These are phyloP conservation scores for Tylopilus felleus DNA, from an alignment of 768 basidiomycete genomes.

Conservation along the genomic window DNA sequence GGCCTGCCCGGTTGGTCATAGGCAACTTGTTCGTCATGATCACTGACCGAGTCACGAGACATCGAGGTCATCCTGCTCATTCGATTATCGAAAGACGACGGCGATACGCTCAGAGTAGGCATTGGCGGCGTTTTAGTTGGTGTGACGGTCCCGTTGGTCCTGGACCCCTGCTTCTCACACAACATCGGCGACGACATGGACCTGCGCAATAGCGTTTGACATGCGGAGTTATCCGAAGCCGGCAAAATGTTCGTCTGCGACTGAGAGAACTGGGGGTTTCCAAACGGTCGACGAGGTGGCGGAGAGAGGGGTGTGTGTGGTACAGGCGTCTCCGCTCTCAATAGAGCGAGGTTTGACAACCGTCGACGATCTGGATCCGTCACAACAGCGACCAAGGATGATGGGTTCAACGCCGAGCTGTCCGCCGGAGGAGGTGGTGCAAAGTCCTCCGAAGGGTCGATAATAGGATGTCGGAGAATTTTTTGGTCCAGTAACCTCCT, in stretches of 20 bases:
- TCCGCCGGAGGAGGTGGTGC: conserved; percentile 20
- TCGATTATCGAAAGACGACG: conserved; percentile 25
- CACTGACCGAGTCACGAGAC: conserved; percentile 38
- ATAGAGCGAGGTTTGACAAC: conserved; percentile 43
- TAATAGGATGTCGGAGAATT: conserved; percentile 41
- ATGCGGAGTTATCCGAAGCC: neutral
- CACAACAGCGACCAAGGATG: conserved; percentile 17
- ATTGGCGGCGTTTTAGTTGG: conserved; percentile 44
- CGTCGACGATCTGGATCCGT: conserved; percentile 33
- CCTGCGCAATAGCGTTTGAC: conserved; percentile 37
- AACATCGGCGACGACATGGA: conserved; percentile 54
- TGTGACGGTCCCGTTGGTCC: conserved; percentile 26
- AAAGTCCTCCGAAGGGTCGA: conserved; percentile 33
- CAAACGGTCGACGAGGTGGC: conserved; percentile 51
- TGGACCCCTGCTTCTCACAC: conserved; percentile 41
- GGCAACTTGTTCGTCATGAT: conserved; percentile 35
- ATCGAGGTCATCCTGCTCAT: conserved; percentile 22
- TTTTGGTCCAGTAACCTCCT: conserved; percentile 39
- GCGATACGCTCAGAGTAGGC: conserved; percentile 33
- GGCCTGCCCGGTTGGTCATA: conserved; percentile 34
- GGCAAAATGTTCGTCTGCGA: conserved; percentile 54
- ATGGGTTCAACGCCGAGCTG: conserved; percentile 3
- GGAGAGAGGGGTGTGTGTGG: conserved; percentile 62
- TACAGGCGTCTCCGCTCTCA: conserved; percentile 65
- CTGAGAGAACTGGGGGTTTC: conserved; percentile 45